Evolutionary conservation across 148 eudicot species (phyloP), one percentile per base, ranked within the genome.

Genomic region (Tetragonia tetragonoides): DNA sequence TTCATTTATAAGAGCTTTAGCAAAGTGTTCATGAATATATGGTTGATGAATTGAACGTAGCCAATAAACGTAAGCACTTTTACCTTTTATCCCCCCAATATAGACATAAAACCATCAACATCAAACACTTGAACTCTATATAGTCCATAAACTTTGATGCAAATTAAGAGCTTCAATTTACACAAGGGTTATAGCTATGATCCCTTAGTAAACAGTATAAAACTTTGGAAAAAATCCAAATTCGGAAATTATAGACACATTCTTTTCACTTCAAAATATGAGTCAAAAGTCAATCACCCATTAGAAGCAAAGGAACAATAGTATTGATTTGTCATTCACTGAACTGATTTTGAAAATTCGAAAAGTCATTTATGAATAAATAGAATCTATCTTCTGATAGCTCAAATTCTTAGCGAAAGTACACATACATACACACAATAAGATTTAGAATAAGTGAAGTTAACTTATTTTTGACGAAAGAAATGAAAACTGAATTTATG

Each of bases 281-380:
- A 78, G 69, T 70, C 75, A 70, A 78, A 60, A 18, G 1, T 16
- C 63, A 6, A 38, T 16, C 20, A 70, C 74, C 60, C n/a, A 70
- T 70, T 70, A 44, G 46, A 57, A 9, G 44, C 24, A 77, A 59
- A 0, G 46, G 10, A 10, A 10, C 24, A 28, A 28, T 7, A 34
- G 68, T 46, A 76, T 66, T 66, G 63, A 60, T 69, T 57, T 77
- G 80, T 61, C 75, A 78, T 60, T 78, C 81, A 73, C 23, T 73
- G 53, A 54, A 54, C n/a, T 40, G 24, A 39, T 60, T 80, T 39
- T 70, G 75, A 70, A 80, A 66, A 56, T 47, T 75, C 28, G 60
- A 68, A 68, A 68, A 68, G 67, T 69, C 69, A 37, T 17, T 62
- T 68, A 42, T 42, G 51, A 62, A 11, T 63, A n/a, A 71, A 68